These are phyloP conservation scores for Trypethelium eluteriae DNA, from an alignment of 495 filamentous ascomycete species.

Conservation along the genomic window DNA sequence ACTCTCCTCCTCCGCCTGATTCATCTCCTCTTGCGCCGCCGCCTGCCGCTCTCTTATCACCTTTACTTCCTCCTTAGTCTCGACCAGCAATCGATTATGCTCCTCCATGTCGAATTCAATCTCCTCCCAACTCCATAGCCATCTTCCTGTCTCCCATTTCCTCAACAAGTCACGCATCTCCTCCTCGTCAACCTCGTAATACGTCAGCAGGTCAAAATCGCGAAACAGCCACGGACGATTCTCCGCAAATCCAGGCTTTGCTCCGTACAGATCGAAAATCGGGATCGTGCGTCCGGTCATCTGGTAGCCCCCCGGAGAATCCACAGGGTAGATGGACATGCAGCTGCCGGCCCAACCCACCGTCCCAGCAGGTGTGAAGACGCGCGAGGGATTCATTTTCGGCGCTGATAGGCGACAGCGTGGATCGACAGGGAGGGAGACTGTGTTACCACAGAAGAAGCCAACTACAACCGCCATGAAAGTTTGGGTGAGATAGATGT, in stretches of 20 bases:
- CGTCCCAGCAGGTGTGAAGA: slow-evolving; percentile 50
- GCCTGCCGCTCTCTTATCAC: slow-evolving; percentile 38
- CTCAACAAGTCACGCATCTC: slow-evolving; percentile 31
- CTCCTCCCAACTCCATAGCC: slow-evolving; percentile 44
- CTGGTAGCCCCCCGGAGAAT: slow-evolving; percentile 53
- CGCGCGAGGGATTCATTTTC: slow-evolving; percentile 53
- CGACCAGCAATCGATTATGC: slow-evolving; percentile 42
- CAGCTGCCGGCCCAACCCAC: slow-evolving; percentile 49
- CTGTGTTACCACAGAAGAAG: slow-evolving; percentile 49
- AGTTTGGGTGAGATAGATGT: slow-evolving; percentile 42
- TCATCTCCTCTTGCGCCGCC: slow-evolving; percentile 43
- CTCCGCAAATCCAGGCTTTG: slow-evolving; percentile 41
- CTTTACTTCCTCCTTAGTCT: slow-evolving; percentile 40
- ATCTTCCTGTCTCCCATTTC: slow-evolving; percentile 35
- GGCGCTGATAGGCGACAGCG: slow-evolving; percentile 46
- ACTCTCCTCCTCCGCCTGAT: slow-evolving; percentile 38
- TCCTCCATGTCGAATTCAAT: slow-evolving; percentile 47
- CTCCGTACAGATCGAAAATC: slow-evolving; percentile 48
- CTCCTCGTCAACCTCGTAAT: slow-evolving; percentile 45
- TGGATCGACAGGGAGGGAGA: slow-evolving; percentile 51
- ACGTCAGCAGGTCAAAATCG: slow-evolving; percentile 51
- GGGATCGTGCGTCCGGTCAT: slow-evolving; percentile 50
- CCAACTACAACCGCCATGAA: slow-evolving; percentile 51
- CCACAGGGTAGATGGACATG: slow-evolving; percentile 51
- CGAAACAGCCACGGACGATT: slow-evolving; percentile 49